Base-by-base conservation (phyloP, 225 moss, liverwort and hornwort genomes). In the Asterella californica region DNA sequence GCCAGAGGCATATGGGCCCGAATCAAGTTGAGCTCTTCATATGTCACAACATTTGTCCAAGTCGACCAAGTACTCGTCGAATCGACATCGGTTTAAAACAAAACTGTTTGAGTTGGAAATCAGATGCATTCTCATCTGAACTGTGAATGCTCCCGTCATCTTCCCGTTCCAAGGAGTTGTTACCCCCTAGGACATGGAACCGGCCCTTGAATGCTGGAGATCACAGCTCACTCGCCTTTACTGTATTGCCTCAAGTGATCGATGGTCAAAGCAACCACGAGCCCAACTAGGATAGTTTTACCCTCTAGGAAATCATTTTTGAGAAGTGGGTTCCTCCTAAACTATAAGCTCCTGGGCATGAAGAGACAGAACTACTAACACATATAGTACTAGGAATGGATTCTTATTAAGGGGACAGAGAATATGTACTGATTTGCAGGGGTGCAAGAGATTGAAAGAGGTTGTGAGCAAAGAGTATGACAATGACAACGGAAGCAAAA, bases 41-140 rank as follows among this genome's bases (percentile, higher is more conserved):
- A 36, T 67, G 67, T 67, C 67, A 67, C 27, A 36, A 67, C 2
- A 34, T 67, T 67, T 67, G 67, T 67, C 67, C 67, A 67, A 67
- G 36, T 67, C 67, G 2, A 67, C n/a, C 61, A 2, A 24, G 61
- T 61, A 10, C n/a, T 27, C 9, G 42, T 42, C 3, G 42, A 10
- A 25, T 61, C 61, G 61, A 61, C 61, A 61, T 61, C 6, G n/a
- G 61, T 61, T 61, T 0, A 27, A 61, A 61, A 61, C n/a, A 61
- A 67, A 36, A 36, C 34, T 67, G 67, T 67, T 67, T 36, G 32
- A 14, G 33, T 67, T 18, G 67, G 32, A 67, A 17, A 14, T 67
- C 30, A 67, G 67, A 67, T 67, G 67, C 67, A 67, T 33, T 33
- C 33, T 67, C 67, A 67, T 67, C 67, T 67, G 30, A 36, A 36